Conservation (phyloP, 805 yeast species). For the Barnettozyma sucrosica region DNA sequence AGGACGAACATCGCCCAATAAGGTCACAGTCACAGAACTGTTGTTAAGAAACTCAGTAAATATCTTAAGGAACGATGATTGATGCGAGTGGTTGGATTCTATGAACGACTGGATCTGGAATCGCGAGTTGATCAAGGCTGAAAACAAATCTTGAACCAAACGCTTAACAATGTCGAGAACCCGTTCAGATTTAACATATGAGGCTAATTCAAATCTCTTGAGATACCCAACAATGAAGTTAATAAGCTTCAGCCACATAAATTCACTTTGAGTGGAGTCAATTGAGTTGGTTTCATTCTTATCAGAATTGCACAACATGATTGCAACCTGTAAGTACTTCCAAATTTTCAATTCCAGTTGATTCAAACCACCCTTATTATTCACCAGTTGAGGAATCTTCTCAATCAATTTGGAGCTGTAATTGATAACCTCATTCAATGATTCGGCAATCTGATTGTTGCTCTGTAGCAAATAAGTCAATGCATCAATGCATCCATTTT, state of each 20-base stretch:
- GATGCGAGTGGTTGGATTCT: slow-evolving; percentile 8
- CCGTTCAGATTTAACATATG: slow-evolving; percentile 5
- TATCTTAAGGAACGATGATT: slow-evolving; percentile 44
- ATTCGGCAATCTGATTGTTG: slow-evolving; percentile 13
- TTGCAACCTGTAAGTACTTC: slow-evolving; percentile 31
- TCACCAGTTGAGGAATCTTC: slow-evolving; percentile 10
- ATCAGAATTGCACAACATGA: slow-evolving; percentile 26
- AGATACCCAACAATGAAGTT: slow-evolving; percentile 34
- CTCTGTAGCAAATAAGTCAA: slow-evolving; percentile 20
- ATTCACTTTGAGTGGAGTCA: slow-evolving; percentile 24
- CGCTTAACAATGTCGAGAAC: slow-evolving; percentile 33
- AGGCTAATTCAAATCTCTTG: slow-evolving; percentile 24
- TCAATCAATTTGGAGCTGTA: slow-evolving; percentile 13
- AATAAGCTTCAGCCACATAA: slow-evolving; percentile 35
- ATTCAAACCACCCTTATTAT: slow-evolving; percentile 13
- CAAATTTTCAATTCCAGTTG: slow-evolving; percentile 29
- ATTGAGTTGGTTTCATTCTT: slow-evolving; percentile 5
- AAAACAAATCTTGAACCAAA: slow-evolving; percentile 37
- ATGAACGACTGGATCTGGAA: slow-evolving; percentile 21
- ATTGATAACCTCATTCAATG: slow-evolving; percentile 21
- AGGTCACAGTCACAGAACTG: slow-evolving; percentile 41
- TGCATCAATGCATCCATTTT: slow-evolving; percentile 18
- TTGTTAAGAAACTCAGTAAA: slow-evolving; percentile 49
- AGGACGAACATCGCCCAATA: slow-evolving; percentile 52
- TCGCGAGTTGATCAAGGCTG: slow-evolving; percentile 32